Base-by-base conservation (phyloP, 768 basidiomycete species). In the Rhodocollybia butyracea region DNA sequence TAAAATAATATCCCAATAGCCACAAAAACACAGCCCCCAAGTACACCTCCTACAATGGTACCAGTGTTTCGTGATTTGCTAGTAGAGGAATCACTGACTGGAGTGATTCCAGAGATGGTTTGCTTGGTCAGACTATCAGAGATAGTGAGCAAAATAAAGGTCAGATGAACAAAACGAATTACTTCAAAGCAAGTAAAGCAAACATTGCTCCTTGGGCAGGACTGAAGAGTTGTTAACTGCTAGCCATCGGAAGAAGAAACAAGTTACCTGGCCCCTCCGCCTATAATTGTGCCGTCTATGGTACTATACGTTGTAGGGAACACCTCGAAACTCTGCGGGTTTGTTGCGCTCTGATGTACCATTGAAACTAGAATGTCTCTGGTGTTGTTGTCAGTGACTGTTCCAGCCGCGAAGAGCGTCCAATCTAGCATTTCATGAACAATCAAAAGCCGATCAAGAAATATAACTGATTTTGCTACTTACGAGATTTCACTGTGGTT, bases 151-250 rank as follows among this genome's bases (percentile, higher is more conserved):
- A 24, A n/a, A 3, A n/a, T n/a, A n/a, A n/a, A n/a, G n/a, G n/a
- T n/a, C 1, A n/a, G 11, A 22, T 10, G 5, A 8, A 2, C 22
- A 13, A 17, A 40, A 24, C 34, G 22, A 36, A 60, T 34, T 30
- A 69, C 68, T 48, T 63, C 11, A 68, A 54, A 15, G 46, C 46
- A 27, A 50, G 27, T 19, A 56, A 22, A 22, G 55, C 46, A 21
- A 51, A 56, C 55, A 56, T 56, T 21, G 55, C 46, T 19, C 55
- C 55, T 47, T 47, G 46, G 39, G 55, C 55, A 40, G 55, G 55
- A 31, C 55, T 56, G 24, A n/a, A n/a, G n/a, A 26, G 24, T 15
- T 17, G 11, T 10, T 30, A 21, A 6, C 24, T 5, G 22, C 11
- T 11, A 40, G 2, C 1, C 30, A 40, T n/a, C n/a, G n/a, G n/a